Conservation (phyloP, 805 yeast genomes). For the Candida andamanensis region DNA sequence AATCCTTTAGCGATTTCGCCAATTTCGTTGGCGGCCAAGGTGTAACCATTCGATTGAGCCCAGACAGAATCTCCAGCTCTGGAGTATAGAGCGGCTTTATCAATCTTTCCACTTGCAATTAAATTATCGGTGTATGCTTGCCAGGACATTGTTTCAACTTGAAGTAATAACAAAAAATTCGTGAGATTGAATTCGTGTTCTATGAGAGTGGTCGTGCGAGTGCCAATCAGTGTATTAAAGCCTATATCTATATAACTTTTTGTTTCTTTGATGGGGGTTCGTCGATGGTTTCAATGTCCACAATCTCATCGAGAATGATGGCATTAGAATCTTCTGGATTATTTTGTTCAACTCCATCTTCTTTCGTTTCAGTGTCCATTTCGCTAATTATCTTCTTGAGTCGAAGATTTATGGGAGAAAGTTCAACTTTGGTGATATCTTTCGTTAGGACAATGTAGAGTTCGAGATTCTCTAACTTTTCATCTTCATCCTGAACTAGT, state of each 20-base stretch:
- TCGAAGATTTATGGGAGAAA: conserved; percentile 12
- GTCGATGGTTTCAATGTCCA: conserved; percentile 21
- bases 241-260: conserved; percentile 1
- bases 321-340: conserved; percentile 1
- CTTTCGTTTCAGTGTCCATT: background rate
- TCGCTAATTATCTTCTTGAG: conserved; percentile 14
- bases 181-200: background rate
- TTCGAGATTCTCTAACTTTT: conserved; percentile 56
- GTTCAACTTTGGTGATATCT: conserved; percentile 3
- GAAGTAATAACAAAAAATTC: too few relatives aligned
- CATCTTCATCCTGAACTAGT: conserved; percentile 78
- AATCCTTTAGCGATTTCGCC: conserved; percentile 72
- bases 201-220: background rate
- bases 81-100: conserved; percentile 89
- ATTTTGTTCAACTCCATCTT: conserved; percentile 4
- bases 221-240: background rate
- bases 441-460: conserved; percentile 41
- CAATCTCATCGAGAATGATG: conserved; percentile 16
- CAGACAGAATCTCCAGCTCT: conserved; percentile 92
- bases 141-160: conserved; percentile 31
- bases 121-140: conserved; percentile 94
- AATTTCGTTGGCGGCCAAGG: conserved; percentile 66
- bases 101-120: conserved; percentile 79
- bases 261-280: conserved; percentile 22
- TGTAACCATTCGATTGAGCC: conserved; percentile 76